Evolutionary conservation across 75 land plant species (phyloP).

Genomic region (Sequoia sempervirens): DNA sequence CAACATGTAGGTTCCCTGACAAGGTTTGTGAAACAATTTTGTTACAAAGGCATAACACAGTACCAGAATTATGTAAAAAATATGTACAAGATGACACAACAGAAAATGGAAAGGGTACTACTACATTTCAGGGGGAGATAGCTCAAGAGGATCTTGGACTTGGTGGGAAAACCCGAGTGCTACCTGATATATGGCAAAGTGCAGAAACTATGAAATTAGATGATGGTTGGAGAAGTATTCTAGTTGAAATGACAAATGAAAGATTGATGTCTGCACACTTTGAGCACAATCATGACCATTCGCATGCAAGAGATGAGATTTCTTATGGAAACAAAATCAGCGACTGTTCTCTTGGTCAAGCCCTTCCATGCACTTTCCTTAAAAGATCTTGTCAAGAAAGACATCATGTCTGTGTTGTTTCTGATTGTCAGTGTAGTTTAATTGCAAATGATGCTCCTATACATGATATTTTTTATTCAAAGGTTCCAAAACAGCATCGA

Average conservation of each 20-base stretch:
- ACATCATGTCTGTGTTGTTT: neutral
- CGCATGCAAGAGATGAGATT: neutral
- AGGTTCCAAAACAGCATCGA: neutral
- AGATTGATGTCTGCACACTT: neutral
- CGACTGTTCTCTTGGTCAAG: neutral
- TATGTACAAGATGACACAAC: neutral
- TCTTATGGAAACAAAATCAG: neutral
- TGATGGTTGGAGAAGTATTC: neutral
- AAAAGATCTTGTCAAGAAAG: neutral
- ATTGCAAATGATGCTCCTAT: neutral
- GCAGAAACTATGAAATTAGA: neutral
- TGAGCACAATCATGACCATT: neutral
- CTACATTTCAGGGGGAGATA: neutral
- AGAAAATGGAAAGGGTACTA: neutral
- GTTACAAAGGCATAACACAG: neutral
- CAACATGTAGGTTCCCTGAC: neutral
- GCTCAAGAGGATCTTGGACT: neutral
- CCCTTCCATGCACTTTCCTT: neutral
- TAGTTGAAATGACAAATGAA: neutral
- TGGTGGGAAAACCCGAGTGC: neutral
- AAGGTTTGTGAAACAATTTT: neutral
- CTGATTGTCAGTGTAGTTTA: neutral
- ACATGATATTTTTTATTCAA: neutral
- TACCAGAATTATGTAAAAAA: neutral
- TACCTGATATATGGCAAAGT: neutral